Conservation (phyloP, 2,329 filamentous ascomycete genomes). For the Blastomyces gilchristii region DNA sequence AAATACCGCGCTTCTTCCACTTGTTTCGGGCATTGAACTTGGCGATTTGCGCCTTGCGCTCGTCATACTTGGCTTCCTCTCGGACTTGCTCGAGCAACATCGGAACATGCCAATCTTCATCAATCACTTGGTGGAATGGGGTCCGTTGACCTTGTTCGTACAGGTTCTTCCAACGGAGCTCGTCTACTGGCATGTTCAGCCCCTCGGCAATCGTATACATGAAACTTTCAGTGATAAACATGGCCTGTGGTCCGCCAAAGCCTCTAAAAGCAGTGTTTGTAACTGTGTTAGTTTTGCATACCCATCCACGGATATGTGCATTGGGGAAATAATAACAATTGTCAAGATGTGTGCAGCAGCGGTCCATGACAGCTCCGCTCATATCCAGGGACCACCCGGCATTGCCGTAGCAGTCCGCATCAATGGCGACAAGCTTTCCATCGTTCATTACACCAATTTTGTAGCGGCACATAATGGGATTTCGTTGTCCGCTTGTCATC, state of each 20-base stretch:
- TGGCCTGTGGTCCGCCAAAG: slow-evolving; percentile 20
- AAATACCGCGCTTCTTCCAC: slow-evolving; percentile 20
- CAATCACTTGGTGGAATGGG: slow-evolving; percentile 19
- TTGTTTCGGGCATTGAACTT: slow-evolving; percentile 17
- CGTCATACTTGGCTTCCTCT: slow-evolving; percentile 13
- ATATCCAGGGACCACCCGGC: slow-evolving; percentile 19
- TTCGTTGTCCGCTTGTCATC: slow-evolving; percentile 68
- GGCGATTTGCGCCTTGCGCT: slow-evolving; percentile 11
- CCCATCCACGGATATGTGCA: slow-evolving; percentile 17
- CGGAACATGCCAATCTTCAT: slow-evolving; percentile 21
- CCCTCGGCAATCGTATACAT: slow-evolving; percentile 18
- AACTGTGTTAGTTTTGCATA: slow-evolving; percentile 21
- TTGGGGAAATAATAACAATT: slow-evolving; percentile 21
- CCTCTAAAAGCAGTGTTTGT: slow-evolving; percentile 21
- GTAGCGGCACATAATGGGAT: slow-evolving; percentile 73
- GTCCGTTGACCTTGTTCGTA: slow-evolving; percentile 18
- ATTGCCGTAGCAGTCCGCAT: slow-evolving; percentile 19
- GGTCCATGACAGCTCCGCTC: slow-evolving; percentile 20
- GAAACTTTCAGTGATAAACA: slow-evolving; percentile 20
- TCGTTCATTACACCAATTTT: slow-evolving; percentile 29
- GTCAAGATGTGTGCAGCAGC: slow-evolving; percentile 19
- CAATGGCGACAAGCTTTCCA: slow-evolving; percentile 14
- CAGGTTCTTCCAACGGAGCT: slow-evolving; percentile 17
- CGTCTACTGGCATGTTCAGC: slow-evolving; percentile 16
- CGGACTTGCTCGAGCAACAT: slow-evolving; percentile 19